These are phyloP conservation scores for Dryas alaskensis DNA, from an alignment of 306 rosid species.

Conservation along the genomic window DNA sequence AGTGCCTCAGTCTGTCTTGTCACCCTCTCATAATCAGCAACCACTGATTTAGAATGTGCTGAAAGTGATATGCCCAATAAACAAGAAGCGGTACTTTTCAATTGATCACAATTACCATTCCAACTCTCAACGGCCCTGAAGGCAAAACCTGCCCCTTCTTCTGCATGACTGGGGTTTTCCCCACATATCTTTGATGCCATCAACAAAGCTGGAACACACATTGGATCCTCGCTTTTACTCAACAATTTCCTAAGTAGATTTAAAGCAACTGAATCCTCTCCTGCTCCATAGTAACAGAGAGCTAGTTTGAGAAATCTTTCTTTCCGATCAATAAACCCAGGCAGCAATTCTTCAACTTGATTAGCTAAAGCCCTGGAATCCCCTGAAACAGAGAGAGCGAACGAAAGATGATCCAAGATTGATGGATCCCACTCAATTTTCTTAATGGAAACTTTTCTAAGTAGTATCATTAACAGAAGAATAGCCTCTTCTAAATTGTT, in stretches of 20 bases:
- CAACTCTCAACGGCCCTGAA: constrained; percentile 48
- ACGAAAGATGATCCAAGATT: constrained; percentile 88
- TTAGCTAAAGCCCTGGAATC: constrained; percentile 66
- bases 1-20: constrained; percentile 67
- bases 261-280: constrained; percentile 63
- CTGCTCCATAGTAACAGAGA: constrained; percentile 80
- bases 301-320: constrained; percentile 60
- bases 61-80: constrained; percentile 84
- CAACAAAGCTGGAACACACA: constrained; percentile 59
- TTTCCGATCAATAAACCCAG: constrained; percentile 51
- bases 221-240: constrained; percentile 57
- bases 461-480: constrained; percentile 79
- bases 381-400: constrained; percentile 81
- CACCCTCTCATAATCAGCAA: constrained; percentile 59
- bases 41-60: constrained; percentile 49
- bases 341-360: constrained; percentile 74
- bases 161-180: constrained; percentile 47
- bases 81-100: constrained; percentile 58
- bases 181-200: constrained; percentile 87
- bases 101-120: constrained; percentile 56
- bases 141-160: constrained; percentile 61
- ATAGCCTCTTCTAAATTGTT: constrained; percentile 93
- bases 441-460: constrained; percentile 52
- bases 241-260: constrained; percentile 67
- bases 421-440: constrained; percentile 93